Evolutionary conservation across 768 basidiomycete species (phyloP), one percentile per base, ranked within the genome.

Genomic region (Xerocomus spinulosus): DNA sequence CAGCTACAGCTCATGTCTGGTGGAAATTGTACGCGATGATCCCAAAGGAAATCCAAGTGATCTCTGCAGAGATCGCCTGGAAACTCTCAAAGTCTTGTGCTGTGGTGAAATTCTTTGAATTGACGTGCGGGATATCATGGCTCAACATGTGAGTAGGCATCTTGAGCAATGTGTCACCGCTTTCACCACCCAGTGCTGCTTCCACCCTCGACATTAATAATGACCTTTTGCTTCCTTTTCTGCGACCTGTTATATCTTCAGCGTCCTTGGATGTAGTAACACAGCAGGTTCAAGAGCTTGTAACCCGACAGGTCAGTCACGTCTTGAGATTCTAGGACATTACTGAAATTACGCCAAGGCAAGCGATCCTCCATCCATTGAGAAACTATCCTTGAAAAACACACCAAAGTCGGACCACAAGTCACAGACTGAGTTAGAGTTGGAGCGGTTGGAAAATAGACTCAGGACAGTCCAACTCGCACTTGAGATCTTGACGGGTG

Each of bases 401-500:
- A 72, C 77, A 0, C 85, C 88, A 10, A 80, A 84, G 60, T 79
- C 82, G 12, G 93, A 94, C 60, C 83, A 94, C 62, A 85, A 80
- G 63, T 77, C 85, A 3, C 60, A 73, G 1, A 75, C 76, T 13
- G 87, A 93, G 60, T 46, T 80, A 10, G 82, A 86, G 57, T 75
- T 96, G 2, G 87, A 89, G 51, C 70, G 70, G 24, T 70, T 92
- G 13, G 93, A 97, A 67, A 70, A 73, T 14, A 78, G 70, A 46
- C 65, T 96, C 44, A 76, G 83, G 56, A 87, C 86, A 2, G 75
- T 90, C 10, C 85, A 87, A 53, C 75, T 93, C 26, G 81, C 86
- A n/a, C 72, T 96, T 23, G 93, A 97, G 68, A 81, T 96, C 41
- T 66, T 96, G 52, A 94, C 92, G 0, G 86, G 86, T 25, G 73